Evolutionary conservation across 768 basidiomycete species (phyloP), one percentile per base, ranked within the genome.

Genomic region (Albatrellus ellisii): DNA sequence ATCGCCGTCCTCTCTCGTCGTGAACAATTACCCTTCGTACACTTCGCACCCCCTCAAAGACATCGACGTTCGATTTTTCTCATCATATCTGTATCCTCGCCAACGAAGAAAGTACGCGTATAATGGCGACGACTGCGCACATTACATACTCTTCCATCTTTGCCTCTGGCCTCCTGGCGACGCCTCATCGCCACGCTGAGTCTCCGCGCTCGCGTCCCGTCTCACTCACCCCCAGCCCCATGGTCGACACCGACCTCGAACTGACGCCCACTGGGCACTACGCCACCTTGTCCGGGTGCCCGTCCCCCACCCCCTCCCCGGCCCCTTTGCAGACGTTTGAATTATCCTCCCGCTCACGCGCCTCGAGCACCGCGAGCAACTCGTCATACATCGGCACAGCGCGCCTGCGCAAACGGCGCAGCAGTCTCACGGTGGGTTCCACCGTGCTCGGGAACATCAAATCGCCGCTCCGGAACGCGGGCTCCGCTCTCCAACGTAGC

Each of bases 61-160:
- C n/a, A n/a, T n/a, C n/a, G n/a, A n/a, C n/a, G n/a, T n/a, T n/a
- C n/a, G n/a, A n/a, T n/a, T n/a, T n/a, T n/a, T n/a, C n/a, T n/a
- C n/a, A n/a, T n/a, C n/a, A n/a, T n/a, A n/a, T n/a, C n/a, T n/a
- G n/a, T n/a, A n/a, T n/a, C n/a, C n/a, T n/a, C n/a, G n/a, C n/a
- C n/a, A n/a, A n/a, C n/a, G n/a, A n/a, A n/a, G n/a, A n/a, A n/a
- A n/a, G n/a, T n/a, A n/a, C n/a, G n/a, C n/a, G n/a, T n/a, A n/a
- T n/a, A n/a, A n/a, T n/a, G n/a, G n/a, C n/a, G 56, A n/a, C n/a
- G n/a, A n/a, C n/a, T n/a, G n/a, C n/a, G n/a, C n/a, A n/a, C n/a
- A 1, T n/a, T n/a, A n/a, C n/a, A n/a, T 82, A 82, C 52, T 82
- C 79, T 24, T 61, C 73, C 6, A 75, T 82, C 52, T 82, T 82